Percentiles rank a stretch among this genome's conserved stretches.
Conservation (phyloP, 257 asterid genomes). For the Solanum paucissectum region DNA sequence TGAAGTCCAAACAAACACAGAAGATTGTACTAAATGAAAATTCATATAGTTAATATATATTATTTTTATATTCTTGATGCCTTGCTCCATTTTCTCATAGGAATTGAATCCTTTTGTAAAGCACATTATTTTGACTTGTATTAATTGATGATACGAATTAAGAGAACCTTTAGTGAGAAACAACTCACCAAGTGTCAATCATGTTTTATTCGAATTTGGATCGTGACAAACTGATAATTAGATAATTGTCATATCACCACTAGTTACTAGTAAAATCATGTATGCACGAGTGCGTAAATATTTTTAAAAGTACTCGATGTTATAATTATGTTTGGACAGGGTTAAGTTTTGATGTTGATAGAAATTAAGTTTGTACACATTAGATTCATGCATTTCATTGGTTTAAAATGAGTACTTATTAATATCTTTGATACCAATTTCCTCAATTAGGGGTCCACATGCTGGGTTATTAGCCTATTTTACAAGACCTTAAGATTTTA, state of each 20-base stretch:
- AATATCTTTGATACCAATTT: neutral
- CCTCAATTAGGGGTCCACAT: neutral
- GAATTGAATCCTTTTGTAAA: neutral
- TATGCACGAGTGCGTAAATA: neutral
- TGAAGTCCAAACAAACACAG: neutral
- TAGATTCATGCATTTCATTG: neutral
- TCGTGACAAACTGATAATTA: neutral
- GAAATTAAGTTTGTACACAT: neutral
- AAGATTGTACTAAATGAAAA: too few species aligned
- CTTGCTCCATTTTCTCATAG: neutral
- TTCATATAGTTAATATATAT: too few species aligned
- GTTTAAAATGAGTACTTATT: neutral
- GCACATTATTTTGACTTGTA: neutral
- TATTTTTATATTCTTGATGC: neutral
- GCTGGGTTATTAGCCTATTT: neutral
- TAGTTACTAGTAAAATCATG: neutral
- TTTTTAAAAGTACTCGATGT: neutral
- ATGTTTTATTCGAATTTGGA: neutral
- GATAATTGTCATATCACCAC: neutral
- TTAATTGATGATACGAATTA: neutral
- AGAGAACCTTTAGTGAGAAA: neutral
- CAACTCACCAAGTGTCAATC: neutral
- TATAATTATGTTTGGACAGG: neutral
- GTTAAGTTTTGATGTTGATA: neutral
- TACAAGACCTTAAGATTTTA: neutral